phyloP scores from a whole-genome alignment of 2,329 filamentous ascomycete genomes.

The Myriosclerotinia scirpicola region DNA sequence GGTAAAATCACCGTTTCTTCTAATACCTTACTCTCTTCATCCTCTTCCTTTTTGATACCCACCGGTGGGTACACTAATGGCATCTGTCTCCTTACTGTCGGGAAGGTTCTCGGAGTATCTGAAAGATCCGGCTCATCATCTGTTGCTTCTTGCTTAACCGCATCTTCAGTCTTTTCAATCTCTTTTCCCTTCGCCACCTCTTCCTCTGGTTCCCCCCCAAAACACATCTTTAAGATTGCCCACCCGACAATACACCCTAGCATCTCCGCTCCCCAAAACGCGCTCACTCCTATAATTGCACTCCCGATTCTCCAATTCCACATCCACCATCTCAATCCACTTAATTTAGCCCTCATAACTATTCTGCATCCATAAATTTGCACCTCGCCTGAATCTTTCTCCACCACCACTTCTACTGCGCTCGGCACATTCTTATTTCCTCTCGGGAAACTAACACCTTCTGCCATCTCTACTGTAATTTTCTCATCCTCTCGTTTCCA shows the following conservation, averaged over 20 bases:
- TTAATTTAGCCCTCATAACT: constrained; percentile 70
- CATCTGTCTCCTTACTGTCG: constrained; percentile 46
- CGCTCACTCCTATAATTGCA: constrained; percentile 64
- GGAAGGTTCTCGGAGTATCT: constrained; percentile 48
- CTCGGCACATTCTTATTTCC: constrained; percentile 47
- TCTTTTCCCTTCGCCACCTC: constrained; percentile 33
- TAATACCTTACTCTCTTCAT: constrained; percentile 36
- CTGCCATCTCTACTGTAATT: constrained; percentile 70
- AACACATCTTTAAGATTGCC: constrained; percentile 46
- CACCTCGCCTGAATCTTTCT: constrained; percentile 53
- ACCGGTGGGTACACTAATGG: constrained; percentile 45
- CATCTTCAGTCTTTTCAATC: constrained; percentile 17
- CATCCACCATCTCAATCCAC: constrained; percentile 81
- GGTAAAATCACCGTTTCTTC: constrained; percentile 36
- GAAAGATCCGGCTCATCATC: constrained; percentile 43
- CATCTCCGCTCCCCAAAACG: constrained; percentile 79
- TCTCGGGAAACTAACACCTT: constrained; percentile 63
- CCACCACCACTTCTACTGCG: constrained; percentile 49
- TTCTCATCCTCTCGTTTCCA: constrained; percentile 62
- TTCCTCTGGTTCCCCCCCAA: constrained; percentile 30
- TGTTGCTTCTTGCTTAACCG: constrained; percentile 21
- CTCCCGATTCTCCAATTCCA: constrained; percentile 74
- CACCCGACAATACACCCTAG: constrained; percentile 65
- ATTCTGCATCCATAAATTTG: constrained; percentile 74
- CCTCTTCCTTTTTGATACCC: constrained; percentile 38